Base-by-base conservation (phyloP, 2,329 filamentous ascomycete species). In the Microdochium bolleyi region DNA sequence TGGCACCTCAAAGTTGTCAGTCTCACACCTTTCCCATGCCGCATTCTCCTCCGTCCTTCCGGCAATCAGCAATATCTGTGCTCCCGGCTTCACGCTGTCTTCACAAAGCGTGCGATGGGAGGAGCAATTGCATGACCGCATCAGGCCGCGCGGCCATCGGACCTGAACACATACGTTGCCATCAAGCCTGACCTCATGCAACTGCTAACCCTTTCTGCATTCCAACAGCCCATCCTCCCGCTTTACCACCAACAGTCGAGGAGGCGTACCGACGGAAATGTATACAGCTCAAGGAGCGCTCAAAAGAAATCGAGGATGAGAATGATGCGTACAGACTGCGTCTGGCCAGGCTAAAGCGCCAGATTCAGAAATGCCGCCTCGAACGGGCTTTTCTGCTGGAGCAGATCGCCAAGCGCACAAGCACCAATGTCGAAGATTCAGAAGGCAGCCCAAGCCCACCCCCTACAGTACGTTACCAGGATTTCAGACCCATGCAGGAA, bases 251-350 rank as follows among this genome's bases (percentile, higher is more conserved):
- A 16, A 95, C 91, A 16, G 91, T 97, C 57, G 92, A 99, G 71
- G 87, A 92, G 67, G 92, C 92, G 50, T 99, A 97, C 72, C 91
- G 94, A 63, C 84, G 89, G 58, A 97, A 99, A 82, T 97, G 92
- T 70, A 90, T 96, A 66, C 88, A 95, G 62, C 82, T 99, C 22
- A 95, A 95, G 73, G 88, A 89, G 62, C 88, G 94, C 56, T 89
- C 94, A 58, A 88, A 85, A 67, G 92, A 96, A 68, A 89, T 97
- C 62, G 92, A 97, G 68, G 85, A 90, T 55, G 87, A 90, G 64
- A 96, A 96, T 68, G 91, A 96, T 62, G 82, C 88, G 53, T 87
- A 89, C 49, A 83, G 89, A 52, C 75, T 89, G 51, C 87, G 90
- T 51, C 87, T 96, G 57, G 77, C 81, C 41, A 87, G 92, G 49